Conservation (phyloP, 106 monocot genomes). For the Allium fistulosum region DNA sequence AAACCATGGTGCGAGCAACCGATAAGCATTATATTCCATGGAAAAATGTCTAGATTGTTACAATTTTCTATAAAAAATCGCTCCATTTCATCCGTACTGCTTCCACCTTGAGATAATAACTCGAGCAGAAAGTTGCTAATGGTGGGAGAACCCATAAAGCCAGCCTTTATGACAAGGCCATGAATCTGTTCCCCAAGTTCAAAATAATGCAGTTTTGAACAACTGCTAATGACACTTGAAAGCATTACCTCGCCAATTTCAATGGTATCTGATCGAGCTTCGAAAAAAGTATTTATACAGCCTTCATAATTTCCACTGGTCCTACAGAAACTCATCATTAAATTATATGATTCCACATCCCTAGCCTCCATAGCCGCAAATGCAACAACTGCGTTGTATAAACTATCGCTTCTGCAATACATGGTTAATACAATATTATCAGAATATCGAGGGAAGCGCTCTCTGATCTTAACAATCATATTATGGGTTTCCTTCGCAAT, state of each 20-base stretch:
- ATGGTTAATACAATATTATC: slow-evolving; percentile 34
- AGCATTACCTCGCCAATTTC: slow-evolving; percentile 20
- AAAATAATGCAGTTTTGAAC: slow-evolving; percentile 21
- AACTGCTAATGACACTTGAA: slow-evolving; percentile 17
- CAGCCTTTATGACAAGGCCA: slow-evolving; percentile 20
- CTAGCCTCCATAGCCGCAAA: slow-evolving; percentile 14
- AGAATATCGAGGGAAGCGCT: slow-evolving; percentile 13
- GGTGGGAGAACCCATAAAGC: slow-evolving; percentile 12
- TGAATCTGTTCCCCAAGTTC: slow-evolving; percentile 21
- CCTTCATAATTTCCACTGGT: slow-evolving; percentile 13
- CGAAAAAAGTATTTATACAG: slow-evolving; percentile 13
- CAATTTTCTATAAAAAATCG: slow-evolving; percentile 13
- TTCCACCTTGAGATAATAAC: slow-evolving; percentile 22
- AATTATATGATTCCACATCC: slow-evolving; percentile 25
- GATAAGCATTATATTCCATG: slow-evolving; percentile 34
- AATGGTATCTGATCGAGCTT: slow-evolving; percentile 1
- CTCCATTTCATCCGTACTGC: slow-evolving; percentile 26
- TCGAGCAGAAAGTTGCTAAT: slow-evolving; percentile 26
- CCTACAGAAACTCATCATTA: slow-evolving; percentile 30
- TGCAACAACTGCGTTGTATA: slow-evolving; percentile 13
- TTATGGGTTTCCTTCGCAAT: slow-evolving; percentile 31
- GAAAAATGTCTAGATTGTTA: slow-evolving; percentile 13
- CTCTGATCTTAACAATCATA: slow-evolving; percentile 30
- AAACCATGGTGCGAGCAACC: slow-evolving; percentile 13
- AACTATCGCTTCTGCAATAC: slow-evolving; percentile 30